Evolutionary conservation across 805 yeast genomes (phyloP), one percentile per base, ranked within the genome.

Genomic region (Torulaspora gathmanii): DNA sequence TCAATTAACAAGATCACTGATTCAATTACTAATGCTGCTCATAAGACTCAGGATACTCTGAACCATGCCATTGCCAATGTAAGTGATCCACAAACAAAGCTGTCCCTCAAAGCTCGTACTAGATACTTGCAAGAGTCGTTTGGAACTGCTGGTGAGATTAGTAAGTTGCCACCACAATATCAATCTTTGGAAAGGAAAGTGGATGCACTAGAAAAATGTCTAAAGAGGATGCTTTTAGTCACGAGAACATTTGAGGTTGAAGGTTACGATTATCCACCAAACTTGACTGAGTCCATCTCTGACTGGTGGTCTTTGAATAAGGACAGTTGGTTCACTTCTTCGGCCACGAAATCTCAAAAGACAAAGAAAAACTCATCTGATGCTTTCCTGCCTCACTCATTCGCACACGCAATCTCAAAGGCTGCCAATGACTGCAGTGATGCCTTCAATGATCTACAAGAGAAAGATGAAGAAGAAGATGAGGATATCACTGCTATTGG

Each of bases 211-310:
- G 78, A 79, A 61, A 72, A 71, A 40, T 75, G 80, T 47, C 81
- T 82, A 67, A 79, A 71, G 53, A 72, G 73, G 56, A 57, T 75
- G 10, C 55, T 77, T n/a, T 52, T 68, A 4, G 74, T 78, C 43
- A 73, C 83, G 5, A 72, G 70, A 40, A 86, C 89, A 33, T 86
- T 79, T 59, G 87, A 77, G 57, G 78, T 83, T 50, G 84, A 83
- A 54, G 77, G 85, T 39, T 86, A 86, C 61, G 95, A 86, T 62
- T 85, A 83, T 57, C 95, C 95, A 20, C 91, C 93, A 43, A 83
- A 83, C 61, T 65, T 85, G 51, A 74, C 75, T 50, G 91, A 86
- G 54, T 78, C 85, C 36, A 70, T 79, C 19, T 69, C 70, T 38
- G 82, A 83, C 54, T 79, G 83, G 58, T 78, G 67, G 70, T 50